These are phyloP conservation scores for Aegilops bicornis DNA, from an alignment of 176 grass and related monocot genomes.

Conservation along the genomic window DNA sequence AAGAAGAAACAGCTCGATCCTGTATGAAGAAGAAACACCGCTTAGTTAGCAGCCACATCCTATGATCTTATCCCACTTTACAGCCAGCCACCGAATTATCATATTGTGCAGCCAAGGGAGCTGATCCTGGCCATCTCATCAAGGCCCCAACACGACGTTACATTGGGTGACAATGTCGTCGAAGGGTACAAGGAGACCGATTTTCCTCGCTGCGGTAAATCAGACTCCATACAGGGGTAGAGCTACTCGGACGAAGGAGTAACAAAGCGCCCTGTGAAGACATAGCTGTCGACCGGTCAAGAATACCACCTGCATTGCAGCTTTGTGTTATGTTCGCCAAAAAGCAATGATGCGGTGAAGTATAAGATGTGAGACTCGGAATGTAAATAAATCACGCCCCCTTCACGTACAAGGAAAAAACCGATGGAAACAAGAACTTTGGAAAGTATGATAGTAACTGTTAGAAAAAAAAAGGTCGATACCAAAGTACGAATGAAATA, in stretches of 20 bases:
- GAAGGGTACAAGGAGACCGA: background rate
- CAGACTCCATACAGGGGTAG: conserved; percentile 72
- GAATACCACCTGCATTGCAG: conserved; percentile 79
- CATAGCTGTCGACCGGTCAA: conserved; percentile 98
- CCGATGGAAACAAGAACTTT: background rate
- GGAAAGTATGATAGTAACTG: background rate
- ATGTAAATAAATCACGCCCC: background rate
- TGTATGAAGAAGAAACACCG: background rate
- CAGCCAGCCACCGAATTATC: background rate
- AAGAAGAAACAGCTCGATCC: background rate
- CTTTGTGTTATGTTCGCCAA: conserved; percentile 15
- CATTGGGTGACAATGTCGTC: background rate
- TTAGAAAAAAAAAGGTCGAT: background rate
- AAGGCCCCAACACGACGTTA: background rate
- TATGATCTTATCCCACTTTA: background rate
- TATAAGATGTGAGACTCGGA: conserved; percentile 3
- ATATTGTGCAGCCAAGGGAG: background rate
- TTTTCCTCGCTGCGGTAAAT: conserved; percentile 10
- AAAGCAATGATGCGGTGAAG: background rate
- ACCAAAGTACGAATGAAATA: background rate
- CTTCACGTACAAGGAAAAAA: background rate
- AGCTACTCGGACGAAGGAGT: conserved; percentile 87
- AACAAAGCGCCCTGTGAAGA: conserved; percentile 94
- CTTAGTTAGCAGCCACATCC: conserved; percentile 7
- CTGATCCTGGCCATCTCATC: background rate